phyloP scores from a whole-genome alignment of 140 eudicot species.

The Ambrosia hybrid region DNA sequence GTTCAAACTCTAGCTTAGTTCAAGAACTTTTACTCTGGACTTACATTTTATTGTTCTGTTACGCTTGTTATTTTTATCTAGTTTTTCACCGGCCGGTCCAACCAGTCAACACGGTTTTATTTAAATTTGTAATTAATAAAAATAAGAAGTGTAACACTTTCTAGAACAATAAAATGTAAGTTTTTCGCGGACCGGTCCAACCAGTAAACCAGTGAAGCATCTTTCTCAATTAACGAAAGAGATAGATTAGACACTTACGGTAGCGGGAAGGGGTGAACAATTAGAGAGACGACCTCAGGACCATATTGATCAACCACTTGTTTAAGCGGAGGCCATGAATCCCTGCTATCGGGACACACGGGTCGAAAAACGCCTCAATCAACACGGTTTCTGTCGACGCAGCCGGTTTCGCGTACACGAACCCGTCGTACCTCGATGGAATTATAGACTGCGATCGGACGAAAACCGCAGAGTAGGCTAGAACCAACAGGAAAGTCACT shows the following conservation, averaged over 20 bases:
- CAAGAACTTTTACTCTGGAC: too few species aligned
- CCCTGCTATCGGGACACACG: slow-evolving; percentile 92
- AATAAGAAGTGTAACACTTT: too few species aligned
- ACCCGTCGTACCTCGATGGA: slow-evolving; percentile 77
- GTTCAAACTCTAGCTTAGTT: too few species aligned
- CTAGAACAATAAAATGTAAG: too few species aligned
- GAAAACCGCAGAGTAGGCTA: slow-evolving; percentile 13
- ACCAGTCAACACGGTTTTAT: too few species aligned
- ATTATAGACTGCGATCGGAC: slow-evolving; percentile 34
- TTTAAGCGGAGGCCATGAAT: slow-evolving; percentile 89
- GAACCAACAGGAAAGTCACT: not conserved
- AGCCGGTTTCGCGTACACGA: slow-evolving; percentile 50
- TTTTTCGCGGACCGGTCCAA: too few species aligned
- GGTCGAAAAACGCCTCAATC: slow-evolving; percentile 87
- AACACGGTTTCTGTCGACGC: slow-evolving; percentile 39
- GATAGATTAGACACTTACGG: slow-evolving; percentile 51
- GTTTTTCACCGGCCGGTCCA: too few species aligned
- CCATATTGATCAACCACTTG: slow-evolving; percentile 58
- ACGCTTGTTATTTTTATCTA: too few species aligned
- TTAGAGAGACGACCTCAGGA: slow-evolving; percentile 42
- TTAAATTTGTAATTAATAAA: too few species aligned
- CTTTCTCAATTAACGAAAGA: not conserved
- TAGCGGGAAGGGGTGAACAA: slow-evolving; percentile 77
- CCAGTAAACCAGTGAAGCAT: too few species aligned
- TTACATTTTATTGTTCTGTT: too few species aligned